Evolutionary conservation across 371 early-diverging fungal genomes (phyloP).

Genomic region (Thermomucor indicae-seudaticae): DNA sequence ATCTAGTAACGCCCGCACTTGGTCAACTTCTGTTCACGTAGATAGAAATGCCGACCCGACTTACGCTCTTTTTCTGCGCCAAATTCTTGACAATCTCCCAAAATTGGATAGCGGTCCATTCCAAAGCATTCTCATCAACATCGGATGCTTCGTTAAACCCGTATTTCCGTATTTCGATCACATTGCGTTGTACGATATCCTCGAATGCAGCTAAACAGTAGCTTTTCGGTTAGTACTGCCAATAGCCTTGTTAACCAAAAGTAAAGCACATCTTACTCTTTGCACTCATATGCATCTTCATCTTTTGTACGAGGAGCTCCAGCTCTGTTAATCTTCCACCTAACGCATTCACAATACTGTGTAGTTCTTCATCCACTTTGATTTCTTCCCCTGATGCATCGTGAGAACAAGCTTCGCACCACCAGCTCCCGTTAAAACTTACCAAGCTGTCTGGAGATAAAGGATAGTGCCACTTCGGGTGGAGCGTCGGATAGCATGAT

Average conservation of each 20-base stretch:
- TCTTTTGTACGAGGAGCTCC: slow-evolving; percentile 79
- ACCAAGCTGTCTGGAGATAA: slow-evolving; percentile 59
- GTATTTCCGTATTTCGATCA: slow-evolving; percentile 82
- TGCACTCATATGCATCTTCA: slow-evolving; percentile 68
- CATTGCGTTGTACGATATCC: slow-evolving; percentile 73
- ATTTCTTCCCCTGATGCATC: slow-evolving; percentile 13
- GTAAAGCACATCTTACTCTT: slow-evolving; percentile 33
- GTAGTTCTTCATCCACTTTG: slow-evolving; percentile 48
- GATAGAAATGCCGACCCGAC: neutral
- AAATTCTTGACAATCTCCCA: slow-evolving; percentile 70
- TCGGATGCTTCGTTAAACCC: slow-evolving; percentile 70
- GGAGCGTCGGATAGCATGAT: slow-evolving; percentile 70
- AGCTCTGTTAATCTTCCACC: slow-evolving; percentile 92
- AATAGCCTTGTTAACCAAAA: neutral
- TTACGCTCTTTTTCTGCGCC: slow-evolving; percentile 50
- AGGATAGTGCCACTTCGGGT: slow-evolving; percentile 56
- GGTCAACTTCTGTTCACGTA: neutral
- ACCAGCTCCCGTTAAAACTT: neutral
- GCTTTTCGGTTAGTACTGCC: neutral
- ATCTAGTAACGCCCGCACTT: slow-evolving; percentile 19
- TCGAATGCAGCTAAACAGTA: slow-evolving; percentile 63
- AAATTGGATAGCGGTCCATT: slow-evolving; percentile 77
- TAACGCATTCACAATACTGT: slow-evolving; percentile 56
- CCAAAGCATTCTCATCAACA: slow-evolving; percentile 36
- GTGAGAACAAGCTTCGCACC: neutral